phyloP scores from a whole-genome alignment of 306 rosid genomes.

The Glycyrrhiza uralensis region DNA sequence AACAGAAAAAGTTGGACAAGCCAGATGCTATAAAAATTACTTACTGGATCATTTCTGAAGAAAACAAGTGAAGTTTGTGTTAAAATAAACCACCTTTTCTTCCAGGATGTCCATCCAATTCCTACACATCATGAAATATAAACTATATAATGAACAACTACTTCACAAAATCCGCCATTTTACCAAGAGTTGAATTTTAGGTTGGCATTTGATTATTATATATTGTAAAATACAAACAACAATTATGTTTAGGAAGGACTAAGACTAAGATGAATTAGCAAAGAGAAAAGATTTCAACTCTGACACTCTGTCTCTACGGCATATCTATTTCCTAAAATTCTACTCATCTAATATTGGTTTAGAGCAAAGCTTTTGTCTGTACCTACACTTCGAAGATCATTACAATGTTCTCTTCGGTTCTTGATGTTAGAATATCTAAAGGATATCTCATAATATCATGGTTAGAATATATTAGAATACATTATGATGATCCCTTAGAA shows the following conservation, averaged over 20 bases:
- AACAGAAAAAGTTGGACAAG: background rate
- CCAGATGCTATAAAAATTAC: slow-evolving; percentile 35
- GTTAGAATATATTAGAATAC: no score
- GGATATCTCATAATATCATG: no score
- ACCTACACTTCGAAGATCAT: background rate
- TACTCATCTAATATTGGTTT: background rate
- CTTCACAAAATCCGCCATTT: background rate
- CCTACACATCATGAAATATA: slow-evolving; percentile 44
- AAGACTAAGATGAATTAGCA: background rate
- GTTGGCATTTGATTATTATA: background rate
- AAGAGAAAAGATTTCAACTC: background rate
- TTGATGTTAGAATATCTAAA: no score
- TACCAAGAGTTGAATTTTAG: background rate
- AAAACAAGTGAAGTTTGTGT: slow-evolving; percentile 90
- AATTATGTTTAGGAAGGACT: background rate
- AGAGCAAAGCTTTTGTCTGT: background rate
- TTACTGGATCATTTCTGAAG: slow-evolving; percentile 98
- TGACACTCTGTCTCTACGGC: background rate
- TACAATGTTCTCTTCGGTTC: no score
- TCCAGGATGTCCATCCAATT: slow-evolving; percentile 99
- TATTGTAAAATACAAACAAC: background rate
- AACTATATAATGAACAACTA: slow-evolving; percentile 7
- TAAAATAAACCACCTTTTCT: slow-evolving; percentile 97
- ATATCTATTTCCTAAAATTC: background rate
- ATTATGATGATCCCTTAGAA: no score